Evolutionary conservation across 495 filamentous ascomycete genomes (phyloP).

Genomic region (Hyaloscypha finlandica): DNA sequence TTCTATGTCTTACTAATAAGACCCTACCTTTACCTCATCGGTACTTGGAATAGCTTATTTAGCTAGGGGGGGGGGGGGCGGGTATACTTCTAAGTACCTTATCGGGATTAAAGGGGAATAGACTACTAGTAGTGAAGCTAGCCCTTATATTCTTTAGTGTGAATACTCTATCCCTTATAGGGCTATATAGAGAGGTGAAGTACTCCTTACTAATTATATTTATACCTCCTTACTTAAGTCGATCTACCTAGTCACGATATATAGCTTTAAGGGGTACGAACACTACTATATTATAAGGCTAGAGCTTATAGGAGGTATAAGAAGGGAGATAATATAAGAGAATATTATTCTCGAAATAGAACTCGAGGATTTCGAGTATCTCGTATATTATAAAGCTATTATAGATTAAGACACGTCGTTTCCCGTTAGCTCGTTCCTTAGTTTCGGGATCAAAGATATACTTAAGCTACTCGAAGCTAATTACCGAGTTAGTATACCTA

Average conservation of each 20-base stretch:
- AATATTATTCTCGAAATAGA: neutral
- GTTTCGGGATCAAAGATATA: slow-evolving; percentile 38
- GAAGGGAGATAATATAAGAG: slow-evolving; percentile 9
- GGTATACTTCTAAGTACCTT: neutral
- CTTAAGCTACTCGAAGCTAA: slow-evolving; percentile 38
- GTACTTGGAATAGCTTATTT: neutral
- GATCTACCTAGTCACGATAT: neutral
- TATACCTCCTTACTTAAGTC: neutral
- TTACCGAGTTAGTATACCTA: slow-evolving; percentile 36
- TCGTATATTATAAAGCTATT: slow-evolving; percentile 35
- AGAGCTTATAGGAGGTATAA: slow-evolving; percentile 29
- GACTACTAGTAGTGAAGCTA: neutral
- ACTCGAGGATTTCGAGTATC: slow-evolving; percentile 8
- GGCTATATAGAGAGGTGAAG: slow-evolving; percentile 33
- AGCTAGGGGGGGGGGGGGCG: too few species aligned
- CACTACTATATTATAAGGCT: neutral
- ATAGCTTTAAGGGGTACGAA: neutral
- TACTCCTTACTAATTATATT: neutral
- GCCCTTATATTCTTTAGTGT: neutral
- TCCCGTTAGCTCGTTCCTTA: slow-evolving; percentile 28
- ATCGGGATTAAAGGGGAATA: neutral
- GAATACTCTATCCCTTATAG: neutral
- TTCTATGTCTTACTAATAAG: neutral
- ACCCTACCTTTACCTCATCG: neutral
- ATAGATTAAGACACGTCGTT: slow-evolving; percentile 32